A percentile compares a stretch with the other conserved stretches of the same genome.
Evolutionary conservation across 352 stramenopile genomes (phyloP).

Genomic region (Globisporangium splendens): DNA sequence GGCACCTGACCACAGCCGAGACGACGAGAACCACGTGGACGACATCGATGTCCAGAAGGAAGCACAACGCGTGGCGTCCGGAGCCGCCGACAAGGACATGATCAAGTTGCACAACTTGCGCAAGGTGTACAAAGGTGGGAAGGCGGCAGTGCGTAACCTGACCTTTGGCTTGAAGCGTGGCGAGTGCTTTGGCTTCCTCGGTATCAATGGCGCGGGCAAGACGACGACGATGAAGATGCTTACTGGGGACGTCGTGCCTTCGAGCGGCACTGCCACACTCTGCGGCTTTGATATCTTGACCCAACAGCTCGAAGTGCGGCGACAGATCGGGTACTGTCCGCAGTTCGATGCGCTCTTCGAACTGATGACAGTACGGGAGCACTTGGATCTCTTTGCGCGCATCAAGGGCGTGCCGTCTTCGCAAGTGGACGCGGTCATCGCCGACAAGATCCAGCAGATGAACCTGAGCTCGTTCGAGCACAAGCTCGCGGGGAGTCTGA

Average conservation of each 20-base stretch:
- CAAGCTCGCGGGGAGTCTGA: constrained; percentile 41
- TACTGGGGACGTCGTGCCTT: constrained; percentile 15
- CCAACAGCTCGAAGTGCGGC: constrained; percentile 15
- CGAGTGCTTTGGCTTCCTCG: constrained; percentile 18
- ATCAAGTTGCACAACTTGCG: constrained; percentile 12
- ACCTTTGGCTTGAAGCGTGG: constrained; percentile 11
- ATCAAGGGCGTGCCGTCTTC: constrained; percentile 74
- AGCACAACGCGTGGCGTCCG: neutral
- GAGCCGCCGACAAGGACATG: neutral
- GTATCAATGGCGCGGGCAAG: constrained; percentile 12
- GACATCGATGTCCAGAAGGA: no score
- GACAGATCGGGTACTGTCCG: constrained; percentile 86
- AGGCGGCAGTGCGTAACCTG: constrained; percentile 1
- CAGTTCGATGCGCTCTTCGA: constrained; percentile 95
- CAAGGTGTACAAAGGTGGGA: no score
- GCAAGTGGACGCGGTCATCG: constrained; percentile 34
- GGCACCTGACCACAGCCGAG: no score
- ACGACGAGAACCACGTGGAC: no score
- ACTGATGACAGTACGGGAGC: constrained; percentile 89
- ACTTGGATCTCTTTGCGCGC: constrained; percentile 87
- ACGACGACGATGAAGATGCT: constrained; percentile 18
- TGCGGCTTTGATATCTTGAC: constrained; percentile 39
- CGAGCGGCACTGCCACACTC: constrained; percentile 44
- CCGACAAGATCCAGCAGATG: constrained; percentile 57
- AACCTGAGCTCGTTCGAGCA: constrained; percentile 44